Conservation (phyloP, 768 basidiomycete genomes). For the Naematelia aurantialba region DNA sequence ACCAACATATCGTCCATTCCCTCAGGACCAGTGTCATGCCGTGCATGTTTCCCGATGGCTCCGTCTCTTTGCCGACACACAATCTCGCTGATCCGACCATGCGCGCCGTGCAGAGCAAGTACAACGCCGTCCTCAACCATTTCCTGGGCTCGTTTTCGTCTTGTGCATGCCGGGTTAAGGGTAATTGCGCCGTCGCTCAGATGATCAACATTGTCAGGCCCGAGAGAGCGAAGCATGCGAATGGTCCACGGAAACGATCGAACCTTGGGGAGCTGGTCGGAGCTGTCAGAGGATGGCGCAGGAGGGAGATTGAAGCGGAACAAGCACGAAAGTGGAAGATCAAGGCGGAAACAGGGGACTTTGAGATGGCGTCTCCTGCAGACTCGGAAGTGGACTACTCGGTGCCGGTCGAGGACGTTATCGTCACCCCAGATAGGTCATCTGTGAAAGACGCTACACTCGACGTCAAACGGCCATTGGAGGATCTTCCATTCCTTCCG, state of each 20-base stretch:
- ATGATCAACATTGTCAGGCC: conserved; percentile 40
- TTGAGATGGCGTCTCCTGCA: background rate
- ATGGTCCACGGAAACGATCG: conserved; percentile 24
- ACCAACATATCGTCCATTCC: conserved; percentile 75
- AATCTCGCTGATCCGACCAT: conserved; percentile 3
- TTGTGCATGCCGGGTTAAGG: conserved; percentile 44
- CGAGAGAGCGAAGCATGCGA: conserved; percentile 21
- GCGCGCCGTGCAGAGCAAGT: conserved; percentile 23
- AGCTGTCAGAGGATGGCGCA: conserved; percentile 45
- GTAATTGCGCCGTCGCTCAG: conserved; percentile 44
- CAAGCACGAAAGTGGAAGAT: conserved; percentile 19
- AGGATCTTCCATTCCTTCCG: background rate
- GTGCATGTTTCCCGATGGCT: conserved; percentile 56
- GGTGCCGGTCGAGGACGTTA: conserved; percentile 13
- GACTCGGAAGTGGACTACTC: background rate
- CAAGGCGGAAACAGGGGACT: background rate
- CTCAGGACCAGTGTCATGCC: conserved; percentile 51
- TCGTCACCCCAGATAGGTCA: conserved; percentile 8
- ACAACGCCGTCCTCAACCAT: conserved; percentile 41
- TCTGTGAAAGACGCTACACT: background rate
- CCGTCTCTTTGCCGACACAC: conserved; percentile 54
- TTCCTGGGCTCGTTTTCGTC: conserved; percentile 43
- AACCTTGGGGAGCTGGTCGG: conserved; percentile 46
- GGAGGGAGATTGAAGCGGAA: conserved; percentile 40
- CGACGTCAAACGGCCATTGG: background rate